Evolutionary conservation across 2,329 filamentous ascomycete species (phyloP), one percentile per base, ranked within the genome.

Genomic region (Epichloe sp.): DNA sequence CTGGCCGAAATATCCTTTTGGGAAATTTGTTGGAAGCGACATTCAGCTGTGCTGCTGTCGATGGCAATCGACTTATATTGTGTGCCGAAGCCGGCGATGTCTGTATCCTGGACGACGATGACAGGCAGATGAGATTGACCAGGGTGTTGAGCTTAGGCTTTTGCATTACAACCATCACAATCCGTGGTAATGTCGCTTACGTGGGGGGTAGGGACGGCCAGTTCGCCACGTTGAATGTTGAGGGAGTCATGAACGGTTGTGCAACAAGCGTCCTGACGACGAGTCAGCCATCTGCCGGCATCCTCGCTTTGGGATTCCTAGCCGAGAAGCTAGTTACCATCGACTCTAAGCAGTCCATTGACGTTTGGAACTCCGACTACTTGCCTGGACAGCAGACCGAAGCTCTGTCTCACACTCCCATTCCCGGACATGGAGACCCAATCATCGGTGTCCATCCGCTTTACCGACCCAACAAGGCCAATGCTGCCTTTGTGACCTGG

Each of bases 11-110:
- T 62, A 88, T 90, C 57, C 66, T 98, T 34, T 75, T 98, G 0
- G 89, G 89, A 0, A 75, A 80, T 12, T 71, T 98, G 54, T 78
- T 90, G 5, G 91, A 97, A 54, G 82, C 82, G 7, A 91, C 83
- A 0, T 97, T 98, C 61, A 88, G 83, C 17, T 88, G 86, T 56
- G 82, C 88, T 5, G 79, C 82, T 15, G 78, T 95, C 36, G 83
- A 85, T 38, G 80, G 86, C 37, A 78, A 77, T 42, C 85, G 83
- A 59, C 85, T 89, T 17, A 78, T 97, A 41, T 73, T 97, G 42
- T 93, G 88, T 68, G 87, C 91, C 3, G 90, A 96, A 61, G 79
- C 81, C 53, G 93, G 93, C 31, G 85, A 94, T 61, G 74, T 98
- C n/a, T 97, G 91, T 65, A 72, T 95, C 34, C 73, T 96, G 35